Evolutionary conservation across 805 yeast genomes (phyloP), one percentile per base, ranked within the genome.

Genomic region (Metschnikowia anglica): DNA sequence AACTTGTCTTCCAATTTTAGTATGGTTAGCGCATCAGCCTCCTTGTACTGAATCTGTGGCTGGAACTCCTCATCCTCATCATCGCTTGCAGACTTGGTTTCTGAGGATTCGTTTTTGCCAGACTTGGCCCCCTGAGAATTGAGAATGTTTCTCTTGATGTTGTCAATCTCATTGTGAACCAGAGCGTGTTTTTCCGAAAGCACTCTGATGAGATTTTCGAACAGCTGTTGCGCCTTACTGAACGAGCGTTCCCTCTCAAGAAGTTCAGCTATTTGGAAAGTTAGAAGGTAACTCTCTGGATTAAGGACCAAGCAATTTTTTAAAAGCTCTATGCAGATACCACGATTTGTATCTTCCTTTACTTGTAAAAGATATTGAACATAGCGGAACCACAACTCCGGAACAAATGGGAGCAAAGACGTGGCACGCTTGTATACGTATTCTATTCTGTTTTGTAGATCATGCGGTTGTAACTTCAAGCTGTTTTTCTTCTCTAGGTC

Each of bases 311-410:
- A 55, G 2, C 87, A 87, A 39, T 75, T 74, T 12, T 60, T 62
- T 31, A 88, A 62, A 17, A 83, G 53, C 27, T 75, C 76, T 20
- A 77, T 58, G 55, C 73, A 66, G 49, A 46, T 64, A 44, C 60
- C 63, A 50, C 61, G 61, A 53, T 64, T 73, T 44, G 73, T 72
- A 53, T 60, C 74, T 33, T 64, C 66, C 31, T 63, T 58, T 33
- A 37, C 51, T 27, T 47, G 48, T 21, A 64, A 52, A 53, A 65
- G 63, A 43, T 65, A 73, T 25, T 68, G 67, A 33, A 59, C 68
- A 50, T 72, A 81, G 46, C 81, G 81, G 58, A 78, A 87, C 96
- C 96, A 89, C 19, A 84, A 61, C 53, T 84, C 88, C 0, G 93
- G 85, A 34, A 73, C 78, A 58, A 82, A 84, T 12, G 81, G 74